phyloP scores from a whole-genome alignment of 2,329 filamentous ascomycete species.

The Ophiostoma perfectum region DNA sequence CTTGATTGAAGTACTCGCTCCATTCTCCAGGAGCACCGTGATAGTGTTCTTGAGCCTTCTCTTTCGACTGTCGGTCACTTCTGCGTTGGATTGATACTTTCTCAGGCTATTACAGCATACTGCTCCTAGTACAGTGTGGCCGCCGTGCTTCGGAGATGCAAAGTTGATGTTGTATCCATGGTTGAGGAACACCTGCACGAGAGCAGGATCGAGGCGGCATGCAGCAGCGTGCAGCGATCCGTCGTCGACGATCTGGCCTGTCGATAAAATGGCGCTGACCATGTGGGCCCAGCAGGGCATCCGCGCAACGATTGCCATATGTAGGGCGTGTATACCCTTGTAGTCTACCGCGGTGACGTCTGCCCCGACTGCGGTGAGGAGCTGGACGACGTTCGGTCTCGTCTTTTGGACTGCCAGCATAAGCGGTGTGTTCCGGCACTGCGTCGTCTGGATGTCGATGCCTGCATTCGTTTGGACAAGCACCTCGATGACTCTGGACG shows the following conservation, averaged over 20 bases:
- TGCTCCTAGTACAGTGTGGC: background rate
- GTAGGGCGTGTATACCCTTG: background rate
- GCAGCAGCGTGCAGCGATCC: background rate
- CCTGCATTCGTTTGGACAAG: background rate
- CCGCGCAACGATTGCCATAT: background rate
- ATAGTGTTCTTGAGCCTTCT: background rate
- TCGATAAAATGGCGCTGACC: background rate
- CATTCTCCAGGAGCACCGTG: background rate
- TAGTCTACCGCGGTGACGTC: background rate
- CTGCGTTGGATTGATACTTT: background rate
- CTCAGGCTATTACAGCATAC: background rate
- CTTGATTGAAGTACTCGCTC: background rate
- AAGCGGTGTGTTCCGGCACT: background rate
- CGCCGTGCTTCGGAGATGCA: background rate
- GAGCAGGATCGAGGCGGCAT: background rate
- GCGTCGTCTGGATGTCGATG: background rate
- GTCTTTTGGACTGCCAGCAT: background rate
- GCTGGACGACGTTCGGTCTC: background rate
- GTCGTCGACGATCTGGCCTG: background rate
- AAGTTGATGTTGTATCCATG: background rate
- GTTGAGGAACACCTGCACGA: background rate
- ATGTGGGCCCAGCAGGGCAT: background rate
- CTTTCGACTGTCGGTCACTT: background rate
- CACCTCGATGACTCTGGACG: background rate
- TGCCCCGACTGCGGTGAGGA: background rate